phyloP scores from a whole-genome alignment of 768 basidiomycete genomes.

The Leucosporidium creatinivorum region DNA sequence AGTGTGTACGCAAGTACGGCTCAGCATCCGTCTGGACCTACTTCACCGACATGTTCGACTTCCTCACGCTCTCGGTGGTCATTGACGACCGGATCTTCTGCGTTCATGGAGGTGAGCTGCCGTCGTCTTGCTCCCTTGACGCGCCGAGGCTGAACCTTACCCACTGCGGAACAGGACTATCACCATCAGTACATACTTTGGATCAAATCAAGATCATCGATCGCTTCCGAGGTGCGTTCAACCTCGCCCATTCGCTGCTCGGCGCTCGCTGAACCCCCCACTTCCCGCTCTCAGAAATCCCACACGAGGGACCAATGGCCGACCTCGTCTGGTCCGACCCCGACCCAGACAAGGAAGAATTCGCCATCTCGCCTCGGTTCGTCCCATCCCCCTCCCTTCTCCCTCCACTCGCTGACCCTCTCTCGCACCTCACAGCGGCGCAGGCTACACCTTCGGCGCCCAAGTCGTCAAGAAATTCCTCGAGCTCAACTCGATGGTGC shows the following conservation, averaged over 20 bases:
- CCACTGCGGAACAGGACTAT: slow-evolving; percentile 60
- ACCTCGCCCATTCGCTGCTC: background rate
- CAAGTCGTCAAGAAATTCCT: slow-evolving; percentile 97
- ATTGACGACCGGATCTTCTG: slow-evolving; percentile 99
- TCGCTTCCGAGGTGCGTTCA: slow-evolving; percentile 74
- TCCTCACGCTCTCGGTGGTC: slow-evolving; percentile 90
- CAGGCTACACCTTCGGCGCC: slow-evolving; percentile 97
- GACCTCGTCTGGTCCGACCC: slow-evolving; percentile 99
- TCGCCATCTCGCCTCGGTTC: slow-evolving; percentile 94
- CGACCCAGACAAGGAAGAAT: slow-evolving; percentile 97
- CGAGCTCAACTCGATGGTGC: slow-evolving; percentile 89
- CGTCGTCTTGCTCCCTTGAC: background rate
- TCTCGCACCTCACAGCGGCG: slow-evolving; percentile 56
- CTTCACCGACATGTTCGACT: slow-evolving; percentile 99
- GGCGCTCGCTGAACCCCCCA: background rate
- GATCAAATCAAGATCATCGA: slow-evolving; percentile 99
- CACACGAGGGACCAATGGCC: slow-evolving; percentile 98
- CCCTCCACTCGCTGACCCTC: slow-evolving; percentile 13
- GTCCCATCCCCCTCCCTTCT: slow-evolving; percentile 36
- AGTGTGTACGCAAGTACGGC: slow-evolving; percentile 95
- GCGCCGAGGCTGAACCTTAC: background rate
- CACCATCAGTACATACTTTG: slow-evolving; percentile 96
- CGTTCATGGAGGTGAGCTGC: slow-evolving; percentile 78
- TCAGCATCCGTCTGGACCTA: slow-evolving; percentile 96
- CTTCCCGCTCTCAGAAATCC: slow-evolving; percentile 64